These are phyloP conservation scores for Chlorokybus atmophyticus DNA, from an alignment of 139 green algal species.

Conservation along the genomic window DNA sequence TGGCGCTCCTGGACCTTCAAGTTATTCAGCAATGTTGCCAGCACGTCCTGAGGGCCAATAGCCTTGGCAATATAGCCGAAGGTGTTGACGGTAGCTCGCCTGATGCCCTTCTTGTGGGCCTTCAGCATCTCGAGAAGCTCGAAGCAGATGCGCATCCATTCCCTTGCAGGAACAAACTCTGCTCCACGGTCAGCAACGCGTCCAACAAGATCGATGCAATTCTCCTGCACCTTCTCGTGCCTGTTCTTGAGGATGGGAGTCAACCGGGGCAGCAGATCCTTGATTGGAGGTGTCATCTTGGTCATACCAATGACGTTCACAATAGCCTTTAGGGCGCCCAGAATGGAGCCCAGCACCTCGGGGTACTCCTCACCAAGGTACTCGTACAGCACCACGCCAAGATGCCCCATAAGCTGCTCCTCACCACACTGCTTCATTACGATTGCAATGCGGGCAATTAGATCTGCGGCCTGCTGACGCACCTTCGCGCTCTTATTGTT, in stretches of 20 bases:
- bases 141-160: conserved; percentile 99
- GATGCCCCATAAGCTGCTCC: conserved; percentile 89
- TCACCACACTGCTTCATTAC: conserved; percentile 93
- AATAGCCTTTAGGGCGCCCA: conserved; percentile 88
- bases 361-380: conserved; percentile 95
- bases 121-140: conserved; percentile 98
- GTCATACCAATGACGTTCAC: conserved; percentile 96
- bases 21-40: conserved; percentile 98
- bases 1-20: conserved; percentile 98
- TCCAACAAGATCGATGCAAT: conserved; percentile 94
- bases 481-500: conserved; percentile 97
- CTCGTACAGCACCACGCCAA: conserved; percentile 94
- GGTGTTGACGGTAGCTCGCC: conserved; percentile 92
- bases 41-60: conserved; percentile 90
- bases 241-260: conserved; percentile 97
- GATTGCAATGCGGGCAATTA: conserved; percentile 82
- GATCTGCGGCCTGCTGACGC: conserved; percentile 90
- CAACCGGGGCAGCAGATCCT: conserved; percentile 94
- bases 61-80: conserved; percentile 99
- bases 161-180: conserved; percentile 88
- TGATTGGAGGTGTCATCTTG: conserved; percentile 97
- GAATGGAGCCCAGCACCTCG: conserved; percentile 93
- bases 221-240: conserved; percentile 83
- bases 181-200: conserved; percentile 90
- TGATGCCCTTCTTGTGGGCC: conserved; percentile 92